A percentile compares a stretch with the other conserved stretches of the same genome.
Conservation (phyloP, 2,329 filamentous ascomycete genomes). For the Septoria linicola region DNA sequence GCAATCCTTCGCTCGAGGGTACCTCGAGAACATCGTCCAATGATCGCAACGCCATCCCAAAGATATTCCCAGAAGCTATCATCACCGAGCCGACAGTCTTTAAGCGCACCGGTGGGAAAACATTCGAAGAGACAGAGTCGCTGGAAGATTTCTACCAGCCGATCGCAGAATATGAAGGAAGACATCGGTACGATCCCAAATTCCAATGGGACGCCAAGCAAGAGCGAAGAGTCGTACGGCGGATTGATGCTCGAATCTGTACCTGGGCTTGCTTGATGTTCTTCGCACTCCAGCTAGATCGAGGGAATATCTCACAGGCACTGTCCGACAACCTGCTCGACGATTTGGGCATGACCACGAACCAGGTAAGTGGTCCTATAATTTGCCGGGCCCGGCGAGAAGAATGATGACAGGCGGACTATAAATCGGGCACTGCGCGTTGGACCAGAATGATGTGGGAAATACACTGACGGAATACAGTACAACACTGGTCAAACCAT, state of each 20-base stretch:
- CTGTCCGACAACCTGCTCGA: constrained; percentile 61
- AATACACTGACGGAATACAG: too few species aligned
- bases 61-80: constrained; percentile 21
- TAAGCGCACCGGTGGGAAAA: constrained; percentile 30
- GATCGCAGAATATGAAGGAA: constrained; percentile 57
- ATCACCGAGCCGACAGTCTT: too few species aligned
- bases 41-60: constrained; percentile 13
- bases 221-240: constrained; percentile 54
- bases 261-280: constrained; percentile 57
- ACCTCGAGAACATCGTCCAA: constrained; percentile 5
- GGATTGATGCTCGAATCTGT: constrained; percentile 54
- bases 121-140: constrained; percentile 38
- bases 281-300: constrained; percentile 54
- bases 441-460: too few species aligned
- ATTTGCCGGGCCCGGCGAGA: too few species aligned
- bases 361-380: too few species aligned
- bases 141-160: constrained; percentile 49
- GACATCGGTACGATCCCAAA: constrained; percentile 57
- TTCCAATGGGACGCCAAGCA: constrained; percentile 58
- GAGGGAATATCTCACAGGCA: constrained; percentile 63
- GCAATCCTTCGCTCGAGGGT: neutral
- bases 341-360: constrained; percentile 50
- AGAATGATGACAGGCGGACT: too few species aligned
- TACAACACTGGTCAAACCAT: constrained; percentile 50
- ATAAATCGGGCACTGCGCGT: too few species aligned